phyloP scores from a whole-genome alignment of 2,329 filamentous ascomycete genomes.

The Nothophaeocryptopus gaeumannii region DNA sequence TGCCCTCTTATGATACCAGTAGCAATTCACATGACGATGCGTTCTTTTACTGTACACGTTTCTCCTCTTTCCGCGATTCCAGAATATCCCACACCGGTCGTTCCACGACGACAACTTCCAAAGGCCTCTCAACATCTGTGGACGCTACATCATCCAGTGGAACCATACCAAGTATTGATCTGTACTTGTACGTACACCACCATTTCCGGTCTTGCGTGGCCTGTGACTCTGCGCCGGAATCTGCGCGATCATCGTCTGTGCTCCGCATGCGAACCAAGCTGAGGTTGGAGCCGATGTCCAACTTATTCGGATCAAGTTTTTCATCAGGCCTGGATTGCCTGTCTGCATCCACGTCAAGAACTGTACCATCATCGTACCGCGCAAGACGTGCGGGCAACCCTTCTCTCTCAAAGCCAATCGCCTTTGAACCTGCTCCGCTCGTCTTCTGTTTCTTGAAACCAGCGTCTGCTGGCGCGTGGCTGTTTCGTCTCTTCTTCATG shows the following conservation, averaged over 20 bases:
- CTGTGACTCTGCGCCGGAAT: conserved; percentile 21
- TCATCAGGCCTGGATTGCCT: conserved; percentile 42
- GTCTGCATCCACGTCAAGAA: conserved; percentile 23
- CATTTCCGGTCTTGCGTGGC: conserved; percentile 35
- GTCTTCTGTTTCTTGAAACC: conserved; percentile 40
- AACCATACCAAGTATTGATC: conserved; percentile 79
- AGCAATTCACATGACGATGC: not conserved
- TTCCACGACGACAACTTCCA: conserved; percentile 87
- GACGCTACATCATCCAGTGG: conserved; percentile 48
- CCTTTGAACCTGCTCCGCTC: conserved; percentile 54
- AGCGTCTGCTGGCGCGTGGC: conserved; percentile 21
- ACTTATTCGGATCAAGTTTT: conserved; percentile 37
- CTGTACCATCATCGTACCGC: conserved; percentile 32
- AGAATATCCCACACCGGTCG: conserved; percentile 56
- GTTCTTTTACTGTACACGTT: not conserved
- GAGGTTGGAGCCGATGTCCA: conserved; percentile 28
- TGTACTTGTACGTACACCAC: conserved; percentile 91
- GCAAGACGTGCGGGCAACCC: conserved; percentile 32
- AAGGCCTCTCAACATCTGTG: conserved; percentile 36
- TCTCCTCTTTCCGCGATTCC: conserved; percentile 7
- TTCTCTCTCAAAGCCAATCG: conserved; percentile 37
- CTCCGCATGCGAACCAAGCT: conserved; percentile 15
- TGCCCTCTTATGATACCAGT: too few species aligned
- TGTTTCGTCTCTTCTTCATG: conserved; percentile 29
- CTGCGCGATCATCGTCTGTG: conserved; percentile 11